Evolutionary conservation across 306 rosid genomes (phyloP).

Genomic region (Trifolium dubium): DNA sequence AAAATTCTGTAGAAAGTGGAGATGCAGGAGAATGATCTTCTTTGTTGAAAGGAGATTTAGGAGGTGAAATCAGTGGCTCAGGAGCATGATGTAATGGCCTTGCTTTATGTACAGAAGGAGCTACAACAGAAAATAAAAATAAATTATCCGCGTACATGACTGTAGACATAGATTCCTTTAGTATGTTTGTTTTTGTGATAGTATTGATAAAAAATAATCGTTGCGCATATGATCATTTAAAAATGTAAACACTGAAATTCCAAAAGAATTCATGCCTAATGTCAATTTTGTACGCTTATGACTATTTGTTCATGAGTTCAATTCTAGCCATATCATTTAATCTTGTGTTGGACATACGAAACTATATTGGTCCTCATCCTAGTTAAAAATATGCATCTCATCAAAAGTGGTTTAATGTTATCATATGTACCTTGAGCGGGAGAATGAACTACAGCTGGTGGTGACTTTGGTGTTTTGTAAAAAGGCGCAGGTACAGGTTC

Average conservation of each 20-base stretch:
- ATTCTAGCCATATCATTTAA: neutral
- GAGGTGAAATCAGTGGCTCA: constrained; percentile 51
- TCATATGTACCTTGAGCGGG: constrained; percentile 56
- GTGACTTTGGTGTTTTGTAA: constrained; percentile 49
- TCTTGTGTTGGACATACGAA: neutral
- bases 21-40: constrained; percentile 56
- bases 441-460: constrained; percentile 48
- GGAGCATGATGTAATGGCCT: constrained; percentile 53
- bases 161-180: neutral
- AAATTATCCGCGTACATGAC: neutral
- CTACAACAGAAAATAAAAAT: constrained; percentile 48
- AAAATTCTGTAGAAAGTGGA: constrained; percentile 56
- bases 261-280: constrained; percentile 16
- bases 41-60: constrained; percentile 52
- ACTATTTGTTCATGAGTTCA: constrained; percentile 1
- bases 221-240: constrained; percentile 2
- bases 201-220: constrained; percentile 22
- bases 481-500: constrained; percentile 57
- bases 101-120: constrained; percentile 57
- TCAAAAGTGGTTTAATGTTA: constrained; percentile 37
- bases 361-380: constrained; percentile 2
- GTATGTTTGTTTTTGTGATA: neutral
- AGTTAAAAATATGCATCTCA: constrained; percentile 18
- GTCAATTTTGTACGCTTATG: constrained; percentile 7
- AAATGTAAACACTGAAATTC: constrained; percentile 9